Conservation (phyloP, 2,329 filamentous ascomycete species). For the Setomelanomma holmii region DNA sequence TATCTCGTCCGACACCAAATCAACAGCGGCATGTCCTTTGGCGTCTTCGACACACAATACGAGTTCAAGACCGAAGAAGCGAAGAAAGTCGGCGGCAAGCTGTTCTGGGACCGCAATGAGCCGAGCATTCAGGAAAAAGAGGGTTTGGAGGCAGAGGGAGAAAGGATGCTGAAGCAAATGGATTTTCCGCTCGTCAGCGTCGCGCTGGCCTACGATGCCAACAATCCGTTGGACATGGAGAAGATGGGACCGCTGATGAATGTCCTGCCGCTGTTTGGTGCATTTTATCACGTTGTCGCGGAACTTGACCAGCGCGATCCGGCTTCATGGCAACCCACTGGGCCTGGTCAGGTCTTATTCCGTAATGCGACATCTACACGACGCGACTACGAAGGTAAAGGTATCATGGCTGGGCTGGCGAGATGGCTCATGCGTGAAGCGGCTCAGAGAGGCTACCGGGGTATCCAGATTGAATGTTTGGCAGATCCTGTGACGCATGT, state of each 20-base stretch:
- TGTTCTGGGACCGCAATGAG: conserved; percentile 31
- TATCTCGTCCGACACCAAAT: conserved; percentile 48
- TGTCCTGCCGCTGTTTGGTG: conserved; percentile 31
- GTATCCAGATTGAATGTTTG: conserved; percentile 47
- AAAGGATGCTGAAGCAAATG: conserved; percentile 42
- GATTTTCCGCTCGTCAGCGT: conserved; percentile 51
- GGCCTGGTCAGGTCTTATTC: conserved; percentile 39
- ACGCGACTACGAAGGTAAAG: conserved; percentile 42
- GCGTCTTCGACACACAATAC: conserved; percentile 51
- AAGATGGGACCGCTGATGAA: conserved; percentile 32
- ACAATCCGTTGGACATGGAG: conserved; percentile 30
- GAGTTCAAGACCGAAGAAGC: conserved; percentile 43
- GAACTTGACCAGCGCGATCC: conserved; percentile 31
- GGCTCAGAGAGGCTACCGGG: conserved; percentile 37
- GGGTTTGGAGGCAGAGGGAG: conserved; percentile 26
- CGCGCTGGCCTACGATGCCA: conserved; percentile 45
- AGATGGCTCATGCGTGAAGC: conserved; percentile 50
- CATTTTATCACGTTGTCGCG: conserved; percentile 29
- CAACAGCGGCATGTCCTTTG: conserved; percentile 43
- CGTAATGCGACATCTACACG: conserved; percentile 49
- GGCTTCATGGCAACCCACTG: conserved; percentile 36
- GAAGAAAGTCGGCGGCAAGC: conserved; percentile 28
- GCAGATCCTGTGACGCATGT: conserved; percentile 39
- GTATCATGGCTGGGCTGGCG: conserved; percentile 44
- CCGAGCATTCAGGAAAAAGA: conserved; percentile 1